Conservation (phyloP, 2,329 filamentous ascomycete genomes). For the Cadophora gregata region DNA sequence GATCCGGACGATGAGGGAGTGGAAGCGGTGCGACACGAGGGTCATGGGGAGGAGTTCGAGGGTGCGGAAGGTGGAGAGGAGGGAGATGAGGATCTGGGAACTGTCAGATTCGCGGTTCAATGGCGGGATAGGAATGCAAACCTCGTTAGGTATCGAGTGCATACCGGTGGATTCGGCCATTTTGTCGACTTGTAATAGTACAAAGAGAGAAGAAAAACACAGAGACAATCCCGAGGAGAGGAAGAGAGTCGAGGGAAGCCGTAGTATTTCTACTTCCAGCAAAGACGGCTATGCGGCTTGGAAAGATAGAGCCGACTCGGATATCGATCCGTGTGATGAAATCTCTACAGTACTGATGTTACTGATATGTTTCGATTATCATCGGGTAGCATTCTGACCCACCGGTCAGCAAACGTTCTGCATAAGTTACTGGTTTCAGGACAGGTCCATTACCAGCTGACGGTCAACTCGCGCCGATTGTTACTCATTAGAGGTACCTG, state of each 20-base stretch:
- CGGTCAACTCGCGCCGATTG: neutral
- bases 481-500: neutral
- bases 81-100: conserved; percentile 57
- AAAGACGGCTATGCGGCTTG: no score
- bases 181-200: conserved; percentile 21
- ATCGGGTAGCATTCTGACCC: neutral
- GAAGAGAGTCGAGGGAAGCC: neutral
- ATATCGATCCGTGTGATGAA: neutral
- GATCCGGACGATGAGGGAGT: conserved; percentile 66
- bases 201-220: conserved; percentile 26
- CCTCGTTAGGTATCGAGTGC: conserved; percentile 37
- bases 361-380: neutral
- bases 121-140: conserved; percentile 17
- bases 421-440: neutral
- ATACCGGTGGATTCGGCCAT: conserved; percentile 31
- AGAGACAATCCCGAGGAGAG: conserved; percentile 21
- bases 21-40: conserved; percentile 65
- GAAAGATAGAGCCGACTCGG: neutral
- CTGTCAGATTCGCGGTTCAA: neutral
- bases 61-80: conserved; percentile 56
- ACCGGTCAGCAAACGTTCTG: neutral
- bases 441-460: neutral
- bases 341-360: no score
- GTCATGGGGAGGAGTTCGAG: conserved; percentile 60
- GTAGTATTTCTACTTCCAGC: neutral